Base-by-base conservation (phyloP, 176 grass and related monocot species). In the Rhynchospora pubera region DNA sequence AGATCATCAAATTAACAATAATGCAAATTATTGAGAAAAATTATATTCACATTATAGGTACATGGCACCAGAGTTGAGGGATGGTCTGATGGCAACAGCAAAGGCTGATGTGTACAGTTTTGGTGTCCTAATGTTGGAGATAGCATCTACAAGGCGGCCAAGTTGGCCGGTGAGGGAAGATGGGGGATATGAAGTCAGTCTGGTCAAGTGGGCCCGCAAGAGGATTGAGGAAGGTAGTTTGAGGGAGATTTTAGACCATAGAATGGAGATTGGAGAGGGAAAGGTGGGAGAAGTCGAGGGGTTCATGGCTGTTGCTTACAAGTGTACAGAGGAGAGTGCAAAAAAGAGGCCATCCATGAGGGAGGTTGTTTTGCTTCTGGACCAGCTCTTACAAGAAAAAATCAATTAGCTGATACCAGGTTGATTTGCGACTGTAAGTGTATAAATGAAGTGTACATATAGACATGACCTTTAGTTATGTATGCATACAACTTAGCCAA, bases 71-170 rank as follows among this genome's bases (percentile, higher is more conserved):
- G 95, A 93, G 85, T 82, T 90, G 3, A 78, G 72, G 50, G 87
- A 72, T 3, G 95, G 95, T 0, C 11, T 42, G 21, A 39, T 48
- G 5, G 88, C 90, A 8, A 94, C 90, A 8, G 32, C 74, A 0
- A 87, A 82, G 64, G 92, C 90, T 0, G 95, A 98, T 39, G 92
- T 94, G 9, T 98, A 98, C 19, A 98, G 92, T 80, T 98, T 91
- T 5, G 95, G 92, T 2, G 85, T 93, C 3, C 65, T 98, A 5
- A 44, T 94, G 82, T 81, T 94, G 2, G 95, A 97, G 80, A 75
- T 84, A 15, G 89, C 83, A n/a, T 83, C 87, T 0, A 82, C 87
- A 3, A 45, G 77, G 26, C 79, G 92, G 24, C 92, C 95, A n/a
- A 98, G 66, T 32, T 94, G 91, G 92, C 87, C 85, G 0, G 84